phyloP scores from a whole-genome alignment of 148 eudicot species.

The Arctostaphylos glauca region DNA sequence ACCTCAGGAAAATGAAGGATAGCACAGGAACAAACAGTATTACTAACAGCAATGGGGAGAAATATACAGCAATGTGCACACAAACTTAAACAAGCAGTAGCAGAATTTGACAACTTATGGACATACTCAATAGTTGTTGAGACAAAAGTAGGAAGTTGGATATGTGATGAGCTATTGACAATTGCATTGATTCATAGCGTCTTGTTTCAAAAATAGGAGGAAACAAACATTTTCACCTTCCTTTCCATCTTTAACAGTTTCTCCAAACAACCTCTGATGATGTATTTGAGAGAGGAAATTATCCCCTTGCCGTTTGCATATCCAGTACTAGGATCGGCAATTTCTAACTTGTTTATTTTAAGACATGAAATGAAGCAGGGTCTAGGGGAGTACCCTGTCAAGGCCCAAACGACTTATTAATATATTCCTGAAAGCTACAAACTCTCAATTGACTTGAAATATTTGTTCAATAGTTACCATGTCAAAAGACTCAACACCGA shows the following conservation, averaged over 20 bases:
- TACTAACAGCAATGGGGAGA: neutral
- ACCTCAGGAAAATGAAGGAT: neutral
- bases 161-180: neutral
- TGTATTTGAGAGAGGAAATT: neutral
- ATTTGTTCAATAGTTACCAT: neutral
- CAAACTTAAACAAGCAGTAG: neutral
- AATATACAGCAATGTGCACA: neutral
- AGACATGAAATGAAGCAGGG: neutral
- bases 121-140: neutral
- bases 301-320: neutral
- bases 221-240: neutral
- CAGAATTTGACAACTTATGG: neutral
- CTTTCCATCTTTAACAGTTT: neutral
- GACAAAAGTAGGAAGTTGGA: neutral
- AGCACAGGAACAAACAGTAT: neutral
- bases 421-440: neutral
- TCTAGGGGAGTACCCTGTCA: neutral
- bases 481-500: neutral
- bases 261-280: neutral
- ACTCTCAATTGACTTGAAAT: neutral
- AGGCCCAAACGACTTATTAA: neutral
- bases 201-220: neutral
- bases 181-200: neutral
- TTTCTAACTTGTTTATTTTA: neutral
- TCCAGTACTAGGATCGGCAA: neutral